A percentile compares a stretch with the other conserved stretches of the same genome.
Conservation (phyloP, 1,139 yeast species). For the Magnusiomyces paraingens region DNA sequence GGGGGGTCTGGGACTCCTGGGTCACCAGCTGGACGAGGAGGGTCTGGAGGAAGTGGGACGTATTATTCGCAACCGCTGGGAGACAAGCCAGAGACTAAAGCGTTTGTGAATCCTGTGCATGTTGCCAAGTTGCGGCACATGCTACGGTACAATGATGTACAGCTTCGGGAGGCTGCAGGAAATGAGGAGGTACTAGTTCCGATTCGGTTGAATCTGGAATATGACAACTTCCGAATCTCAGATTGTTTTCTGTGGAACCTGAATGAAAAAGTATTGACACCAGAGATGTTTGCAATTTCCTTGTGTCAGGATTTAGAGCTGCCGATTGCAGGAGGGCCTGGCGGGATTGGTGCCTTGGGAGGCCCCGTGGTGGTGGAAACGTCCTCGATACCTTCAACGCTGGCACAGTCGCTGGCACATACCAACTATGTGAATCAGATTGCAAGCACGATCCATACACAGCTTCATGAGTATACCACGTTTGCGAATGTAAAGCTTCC, state of each 20-base stretch:
- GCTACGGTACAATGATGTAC: conserved; percentile 32
- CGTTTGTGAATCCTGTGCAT: conserved; percentile 23
- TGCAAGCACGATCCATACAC: conserved; percentile 66
- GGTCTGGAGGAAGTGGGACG: background rate
- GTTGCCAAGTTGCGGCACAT: conserved; percentile 18
- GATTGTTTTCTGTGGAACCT: conserved; percentile 91
- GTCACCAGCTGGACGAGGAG: background rate
- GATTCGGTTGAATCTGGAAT: conserved; percentile 67
- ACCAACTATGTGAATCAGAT: conserved; percentile 54
- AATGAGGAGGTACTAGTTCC: conserved; percentile 56
- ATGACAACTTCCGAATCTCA: conserved; percentile 53
- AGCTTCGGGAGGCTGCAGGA: conserved; percentile 33
- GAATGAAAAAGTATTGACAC: conserved; percentile 66
- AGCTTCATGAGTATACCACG: conserved; percentile 67
- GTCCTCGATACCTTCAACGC: conserved; percentile 74
- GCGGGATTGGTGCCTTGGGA: conserved; percentile 60
- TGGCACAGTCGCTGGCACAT: conserved; percentile 41
- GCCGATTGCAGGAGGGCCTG: conserved; percentile 40
- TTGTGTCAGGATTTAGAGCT: conserved; percentile 80
- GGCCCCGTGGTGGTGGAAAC: conserved; percentile 85
- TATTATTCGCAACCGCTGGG: conserved; percentile 1
- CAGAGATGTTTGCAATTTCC: conserved; percentile 74
- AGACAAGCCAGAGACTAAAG: conserved; percentile 25
- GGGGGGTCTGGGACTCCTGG: background rate
- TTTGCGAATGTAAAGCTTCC: conserved; percentile 60